Percentiles rank a stretch among this genome's conserved stretches.
Evolutionary conservation across 768 basidiomycete genomes (phyloP).

Genomic region (Russula griseocarnosa): DNA sequence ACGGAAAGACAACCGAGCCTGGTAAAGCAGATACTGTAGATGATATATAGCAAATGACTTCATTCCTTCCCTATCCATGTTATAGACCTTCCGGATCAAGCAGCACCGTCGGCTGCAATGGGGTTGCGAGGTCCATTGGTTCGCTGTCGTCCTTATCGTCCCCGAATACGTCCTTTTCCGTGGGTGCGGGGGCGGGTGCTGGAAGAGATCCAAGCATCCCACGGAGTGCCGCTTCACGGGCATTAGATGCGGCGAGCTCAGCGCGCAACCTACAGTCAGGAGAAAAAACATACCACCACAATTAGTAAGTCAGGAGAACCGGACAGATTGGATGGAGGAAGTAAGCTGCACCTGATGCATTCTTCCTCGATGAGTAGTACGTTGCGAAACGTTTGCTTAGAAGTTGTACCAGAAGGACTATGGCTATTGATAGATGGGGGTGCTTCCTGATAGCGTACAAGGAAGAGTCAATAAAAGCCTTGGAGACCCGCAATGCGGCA

Average conservation of each 20-base stretch:
- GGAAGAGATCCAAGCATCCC: conserved; percentile 8
- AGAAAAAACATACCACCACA: neutral
- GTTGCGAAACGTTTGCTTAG: conserved; percentile 7
- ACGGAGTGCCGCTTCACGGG: conserved; percentile 20
- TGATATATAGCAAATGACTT: neutral
- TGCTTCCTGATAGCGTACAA: neutral
- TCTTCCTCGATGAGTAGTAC: conserved; percentile 27
- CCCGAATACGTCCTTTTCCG: conserved; percentile 12
- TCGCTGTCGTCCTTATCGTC: conserved; percentile 16
- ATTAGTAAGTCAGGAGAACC: neutral
- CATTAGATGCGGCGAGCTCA: conserved; percentile 23
- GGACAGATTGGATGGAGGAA: neutral
- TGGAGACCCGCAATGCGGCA: neutral
- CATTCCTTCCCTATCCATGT: neutral
- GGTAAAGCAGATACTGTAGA: neutral
- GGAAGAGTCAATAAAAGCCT: neutral
- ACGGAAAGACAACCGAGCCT: too few relatives aligned
- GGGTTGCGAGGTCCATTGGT: conserved; percentile 29
- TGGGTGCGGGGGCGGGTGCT: neutral
- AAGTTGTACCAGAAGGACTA: neutral
- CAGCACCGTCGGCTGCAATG: conserved; percentile 24
- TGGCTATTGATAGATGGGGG: neutral
- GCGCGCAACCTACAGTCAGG: conserved; percentile 19
- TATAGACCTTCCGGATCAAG: conserved; percentile 16
- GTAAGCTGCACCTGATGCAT: conserved; percentile 24